phyloP scores from a whole-genome alignment of 176 grass and related monocot species.

The Hordeum marinum region DNA sequence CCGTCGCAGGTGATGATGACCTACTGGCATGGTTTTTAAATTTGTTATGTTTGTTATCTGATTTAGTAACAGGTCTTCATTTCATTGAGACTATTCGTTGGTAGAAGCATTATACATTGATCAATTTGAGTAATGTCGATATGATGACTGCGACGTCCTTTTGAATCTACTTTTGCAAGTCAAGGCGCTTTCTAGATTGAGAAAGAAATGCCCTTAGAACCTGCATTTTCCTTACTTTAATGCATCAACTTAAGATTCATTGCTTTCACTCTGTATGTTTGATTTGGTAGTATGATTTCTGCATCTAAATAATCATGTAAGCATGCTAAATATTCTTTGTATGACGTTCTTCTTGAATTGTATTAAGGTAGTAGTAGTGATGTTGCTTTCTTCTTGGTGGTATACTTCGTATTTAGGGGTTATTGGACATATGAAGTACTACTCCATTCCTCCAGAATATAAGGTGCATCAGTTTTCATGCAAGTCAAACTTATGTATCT shows the following conservation, averaged over 20 bases:
- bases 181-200: background rate
- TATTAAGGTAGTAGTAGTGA: background rate
- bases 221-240: background rate
- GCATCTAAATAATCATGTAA: background rate
- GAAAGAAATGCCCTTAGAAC: background rate
- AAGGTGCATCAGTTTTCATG: no score
- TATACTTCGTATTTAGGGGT: background rate
- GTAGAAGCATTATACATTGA: no score
- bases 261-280: background rate
- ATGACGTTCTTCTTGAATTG: background rate
- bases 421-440: background rate
- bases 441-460: no score
- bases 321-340: background rate
- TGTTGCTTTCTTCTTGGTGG: background rate
- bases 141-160: background rate
- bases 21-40: conserved; percentile 4
- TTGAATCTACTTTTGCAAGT: background rate
- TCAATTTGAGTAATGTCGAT: background rate
- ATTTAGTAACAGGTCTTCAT: background rate
- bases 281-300: background rate
- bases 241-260: background rate
- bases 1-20: conserved; percentile 48
- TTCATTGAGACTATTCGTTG: background rate
- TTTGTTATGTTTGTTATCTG: conserved; percentile 1
- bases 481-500: no score